Percentiles rank a stretch among this genome's conserved stretches.
phyloP scores from a whole-genome alignment of 2,329 filamentous ascomycete genomes.

The Neonectria ditissima region DNA sequence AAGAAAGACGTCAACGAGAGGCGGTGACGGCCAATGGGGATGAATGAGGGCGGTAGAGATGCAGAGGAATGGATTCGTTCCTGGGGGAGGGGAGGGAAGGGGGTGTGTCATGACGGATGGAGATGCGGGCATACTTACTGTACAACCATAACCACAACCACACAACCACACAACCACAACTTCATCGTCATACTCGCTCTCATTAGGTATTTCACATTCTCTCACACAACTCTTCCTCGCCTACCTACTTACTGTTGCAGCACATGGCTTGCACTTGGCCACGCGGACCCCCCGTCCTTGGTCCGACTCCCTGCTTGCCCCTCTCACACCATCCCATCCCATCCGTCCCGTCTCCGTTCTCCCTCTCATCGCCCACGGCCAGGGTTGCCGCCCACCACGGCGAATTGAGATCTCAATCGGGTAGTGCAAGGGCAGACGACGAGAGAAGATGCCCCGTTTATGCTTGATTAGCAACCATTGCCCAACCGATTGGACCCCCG shows the following conservation, averaged over 20 bases:
- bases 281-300: neutral
- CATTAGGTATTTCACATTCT: no score
- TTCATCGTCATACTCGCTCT: neutral
- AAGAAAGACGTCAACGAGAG: neutral
- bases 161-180: neutral
- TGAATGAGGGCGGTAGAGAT: no score
- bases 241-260: no score
- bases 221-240: no score
- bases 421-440: conserved; percentile 37
- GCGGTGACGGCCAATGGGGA: neutral
- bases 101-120: neutral
- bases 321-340: neutral
- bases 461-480: conserved; percentile 44
- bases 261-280: neutral
- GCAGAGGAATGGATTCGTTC: no score
- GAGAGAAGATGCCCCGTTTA: conserved; percentile 20
- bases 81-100: neutral
- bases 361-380: conserved; percentile 6
- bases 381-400: conserved; percentile 27
- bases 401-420: conserved; percentile 44
- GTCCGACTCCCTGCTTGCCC: neutral
- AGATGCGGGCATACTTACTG: neutral
- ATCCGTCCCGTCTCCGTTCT: neutral
- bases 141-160: no score
- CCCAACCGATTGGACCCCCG: conserved; percentile 38